phyloP scores from a whole-genome alignment of 1,139 yeast genomes.

The Lodderomyces orthopsilosis region DNA sequence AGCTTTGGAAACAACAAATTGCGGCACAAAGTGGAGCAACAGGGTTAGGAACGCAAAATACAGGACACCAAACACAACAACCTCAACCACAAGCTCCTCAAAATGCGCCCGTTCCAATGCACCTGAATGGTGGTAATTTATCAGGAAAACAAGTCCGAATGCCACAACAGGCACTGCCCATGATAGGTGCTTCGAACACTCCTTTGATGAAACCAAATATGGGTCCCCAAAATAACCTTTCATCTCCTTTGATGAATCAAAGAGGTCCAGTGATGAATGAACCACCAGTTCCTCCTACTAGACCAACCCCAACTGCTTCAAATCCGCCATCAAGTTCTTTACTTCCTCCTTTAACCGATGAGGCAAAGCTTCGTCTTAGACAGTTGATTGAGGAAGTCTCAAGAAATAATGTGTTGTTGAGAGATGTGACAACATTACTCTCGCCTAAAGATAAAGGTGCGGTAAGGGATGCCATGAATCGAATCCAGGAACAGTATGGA shows the following conservation, averaged over 20 bases:
- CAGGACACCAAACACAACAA: slow-evolving; percentile 14
- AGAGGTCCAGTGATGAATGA: slow-evolving; percentile 12
- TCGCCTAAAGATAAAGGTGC: slow-evolving; percentile 62
- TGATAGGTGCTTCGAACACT: slow-evolving; percentile 19
- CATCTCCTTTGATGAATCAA: slow-evolving; percentile 25
- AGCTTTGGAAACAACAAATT: slow-evolving; percentile 35
- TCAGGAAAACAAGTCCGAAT: slow-evolving; percentile 12
- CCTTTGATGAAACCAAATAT: slow-evolving; percentile 23
- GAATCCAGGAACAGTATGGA: slow-evolving; percentile 60
- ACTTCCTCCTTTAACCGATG: slow-evolving; percentile 43
- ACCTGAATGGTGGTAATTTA: slow-evolving; percentile 12
- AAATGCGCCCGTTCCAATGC: slow-evolving; percentile 15
- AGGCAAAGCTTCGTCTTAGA: slow-evolving; percentile 49
- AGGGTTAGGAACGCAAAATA: background rate
- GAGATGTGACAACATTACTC: slow-evolving; percentile 61
- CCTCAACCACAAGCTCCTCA: slow-evolving; percentile 16
- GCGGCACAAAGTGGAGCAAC: slow-evolving; percentile 11
- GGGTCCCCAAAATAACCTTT: slow-evolving; percentile 13
- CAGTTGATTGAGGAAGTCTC: slow-evolving; percentile 68
- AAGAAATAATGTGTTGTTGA: slow-evolving; percentile 60
- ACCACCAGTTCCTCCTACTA: background rate
- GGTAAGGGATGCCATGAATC: slow-evolving; percentile 57
- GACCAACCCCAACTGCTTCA: slow-evolving; percentile 7
- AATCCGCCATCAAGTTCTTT: slow-evolving; percentile 7
- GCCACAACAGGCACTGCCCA: slow-evolving; percentile 22